Base-by-base conservation (phyloP, 2,329 filamentous ascomycete genomes). In the Cladosporium phlei region DNA sequence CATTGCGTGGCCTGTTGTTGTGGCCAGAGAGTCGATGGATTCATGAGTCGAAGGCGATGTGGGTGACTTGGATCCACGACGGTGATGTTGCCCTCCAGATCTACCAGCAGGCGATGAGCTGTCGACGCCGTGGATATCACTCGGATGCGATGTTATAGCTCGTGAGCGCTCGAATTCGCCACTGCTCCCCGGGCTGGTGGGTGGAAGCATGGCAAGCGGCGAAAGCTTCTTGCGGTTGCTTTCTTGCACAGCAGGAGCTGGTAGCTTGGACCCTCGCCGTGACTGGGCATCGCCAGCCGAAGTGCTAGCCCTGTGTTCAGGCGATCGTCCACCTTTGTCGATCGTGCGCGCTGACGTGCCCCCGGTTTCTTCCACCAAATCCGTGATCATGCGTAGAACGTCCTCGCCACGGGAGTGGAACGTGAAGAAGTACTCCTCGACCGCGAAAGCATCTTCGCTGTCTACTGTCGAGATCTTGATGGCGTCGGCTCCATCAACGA, bases 351-450 rank as follows among this genome's bases (percentile, higher is more conserved):
- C n/a, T n/a, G n/a, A n/a, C 28, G 29, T 47, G 10, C 20, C 44
- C n/a, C 78, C 71, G 19, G 80, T 77, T 53, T 83, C 80, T 38
- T 86, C 82, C 8, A 89, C 77, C 44, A 94, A 71, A 32, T 80
- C 79, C 52, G 80, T 86, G 42, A 98, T 73, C 2, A 93, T 78
- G 39, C 83, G 80, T 52, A 95, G 80, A 11, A 88, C 91, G 58
- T 95, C 87, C 58, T 86, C 82, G 5, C 89, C 89, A 52, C 83
- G 83, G 55, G 80, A 85, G 64, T 96, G 95, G 68, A 97, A 97
- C 0, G 90, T 93, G 66, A 98, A 97, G 65, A 94, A 97, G 64
- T 97, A 96, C 82, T 98, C 93, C 59, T 98, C 93, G 53, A 97
- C 87, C 2, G 90, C 90, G 67, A 86, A 97, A 0, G 88, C 94